Evolutionary conservation across 2,329 filamentous ascomycete genomes (phyloP).

Genomic region (Diaporthe caulivora): DNA sequence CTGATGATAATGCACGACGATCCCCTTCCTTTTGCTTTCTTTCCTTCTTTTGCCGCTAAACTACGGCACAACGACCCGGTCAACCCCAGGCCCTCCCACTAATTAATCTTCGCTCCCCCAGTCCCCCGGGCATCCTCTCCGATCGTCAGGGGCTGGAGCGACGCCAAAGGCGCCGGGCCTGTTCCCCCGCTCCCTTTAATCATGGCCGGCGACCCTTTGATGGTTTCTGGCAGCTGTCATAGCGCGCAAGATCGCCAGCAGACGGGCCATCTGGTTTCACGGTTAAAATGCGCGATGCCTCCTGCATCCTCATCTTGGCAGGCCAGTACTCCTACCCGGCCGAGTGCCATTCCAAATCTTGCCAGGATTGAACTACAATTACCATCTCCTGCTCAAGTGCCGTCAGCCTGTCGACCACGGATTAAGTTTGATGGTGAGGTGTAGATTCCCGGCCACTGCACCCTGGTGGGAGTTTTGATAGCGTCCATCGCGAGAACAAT

Average conservation of each 20-base stretch:
- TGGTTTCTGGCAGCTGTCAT: slow-evolving; percentile 30
- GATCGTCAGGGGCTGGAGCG: slow-evolving; percentile 23
- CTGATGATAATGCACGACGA: slow-evolving; percentile 29
- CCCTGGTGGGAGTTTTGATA: neutral
- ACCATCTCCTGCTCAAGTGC: neutral
- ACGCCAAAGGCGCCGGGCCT: slow-evolving; percentile 21
- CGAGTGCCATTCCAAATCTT: slow-evolving; percentile 8
- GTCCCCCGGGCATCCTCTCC: slow-evolving; percentile 11
- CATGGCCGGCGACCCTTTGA: slow-evolving; percentile 11
- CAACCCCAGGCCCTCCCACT: neutral
- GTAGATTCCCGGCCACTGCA: neutral
- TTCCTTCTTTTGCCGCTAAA: neutral
- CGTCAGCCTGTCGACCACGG: neutral
- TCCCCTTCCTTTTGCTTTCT: slow-evolving; percentile 25
- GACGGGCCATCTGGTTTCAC: slow-evolving; percentile 27
- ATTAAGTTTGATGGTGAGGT: slow-evolving; percentile 23
- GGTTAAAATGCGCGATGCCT: slow-evolving; percentile 24
- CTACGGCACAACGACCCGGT: neutral
- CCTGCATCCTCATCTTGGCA: slow-evolving; percentile 23
- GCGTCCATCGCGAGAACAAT: neutral
- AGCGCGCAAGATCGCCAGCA: slow-evolving; percentile 29
- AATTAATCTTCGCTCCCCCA: slow-evolving; percentile 5
- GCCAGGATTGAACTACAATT: neutral
- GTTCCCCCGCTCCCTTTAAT: slow-evolving; percentile 27
- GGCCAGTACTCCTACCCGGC: slow-evolving; percentile 10